Percentiles rank a stretch among this genome's conserved stretches.
Evolutionary conservation across 1,284 basidiomycete species (phyloP).

Genomic region (Abortiporus biennis): DNA sequence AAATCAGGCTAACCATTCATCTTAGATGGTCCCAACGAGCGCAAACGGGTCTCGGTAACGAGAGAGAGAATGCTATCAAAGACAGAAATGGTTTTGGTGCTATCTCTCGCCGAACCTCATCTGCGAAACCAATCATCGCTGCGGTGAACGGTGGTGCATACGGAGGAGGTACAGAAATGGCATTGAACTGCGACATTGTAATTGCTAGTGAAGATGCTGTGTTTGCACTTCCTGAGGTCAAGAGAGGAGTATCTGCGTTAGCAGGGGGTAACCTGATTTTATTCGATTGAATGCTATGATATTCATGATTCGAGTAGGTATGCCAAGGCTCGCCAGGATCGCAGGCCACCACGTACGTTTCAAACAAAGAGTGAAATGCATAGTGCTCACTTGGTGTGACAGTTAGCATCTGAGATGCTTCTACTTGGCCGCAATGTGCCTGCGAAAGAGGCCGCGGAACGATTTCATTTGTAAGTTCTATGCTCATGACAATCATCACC

Average conservation of each 20-base stretch:
- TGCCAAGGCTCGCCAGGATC: conserved; percentile 54
- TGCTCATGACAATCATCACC: conserved; percentile 5
- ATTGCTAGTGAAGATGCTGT: conserved; percentile 67
- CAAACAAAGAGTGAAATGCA: background rate
- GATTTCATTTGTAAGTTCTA: conserved; percentile 67
- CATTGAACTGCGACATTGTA: conserved; percentile 81
- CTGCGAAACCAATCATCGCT: conserved; percentile 76
- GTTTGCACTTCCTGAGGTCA: conserved; percentile 80
- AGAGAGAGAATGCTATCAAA: conserved; percentile 34
- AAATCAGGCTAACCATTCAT: background rate
- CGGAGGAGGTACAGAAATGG: conserved; percentile 77
- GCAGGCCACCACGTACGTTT: conserved; percentile 61
- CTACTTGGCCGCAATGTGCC: conserved; percentile 64
- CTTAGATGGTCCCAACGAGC: conserved; percentile 49
- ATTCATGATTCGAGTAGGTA: conserved; percentile 31
- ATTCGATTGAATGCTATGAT: background rate
- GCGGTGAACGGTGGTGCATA: conserved; percentile 78
- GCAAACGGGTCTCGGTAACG: conserved; percentile 35
- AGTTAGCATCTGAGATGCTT: conserved; percentile 77
- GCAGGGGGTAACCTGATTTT: conserved; percentile 54
- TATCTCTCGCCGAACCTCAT: conserved; percentile 59
- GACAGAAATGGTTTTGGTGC: conserved; percentile 69
- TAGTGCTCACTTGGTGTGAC: conserved; percentile 4
- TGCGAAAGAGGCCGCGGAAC: conserved; percentile 61
- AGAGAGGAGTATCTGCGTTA: conserved; percentile 70